Evolutionary conservation across 2,329 filamentous ascomycete genomes (phyloP).

Genomic region (Pseudopithomyces maydicus): DNA sequence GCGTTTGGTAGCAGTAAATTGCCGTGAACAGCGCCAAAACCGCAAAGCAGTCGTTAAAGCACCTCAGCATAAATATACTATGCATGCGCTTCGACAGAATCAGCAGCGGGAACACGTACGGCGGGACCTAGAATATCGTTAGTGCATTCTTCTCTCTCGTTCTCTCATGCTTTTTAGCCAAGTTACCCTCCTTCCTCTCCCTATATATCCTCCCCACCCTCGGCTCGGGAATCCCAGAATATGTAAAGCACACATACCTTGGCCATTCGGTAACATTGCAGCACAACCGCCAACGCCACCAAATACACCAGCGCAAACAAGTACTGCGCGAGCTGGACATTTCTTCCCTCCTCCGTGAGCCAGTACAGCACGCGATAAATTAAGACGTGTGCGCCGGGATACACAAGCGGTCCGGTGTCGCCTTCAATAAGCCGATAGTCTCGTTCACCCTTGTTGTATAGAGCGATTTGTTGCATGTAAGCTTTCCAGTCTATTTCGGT

Average conservation of each 20-base stretch:
- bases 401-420: conserved; percentile 90
- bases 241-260: conserved; percentile 55
- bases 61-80: conserved; percentile 87
- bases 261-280: conserved; percentile 79
- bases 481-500: conserved; percentile 98
- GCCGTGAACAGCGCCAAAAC: conserved; percentile 80
- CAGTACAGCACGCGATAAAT: conserved; percentile 81
- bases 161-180: neutral
- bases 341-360: conserved; percentile 73
- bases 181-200: neutral
- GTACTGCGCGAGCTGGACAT: conserved; percentile 82
- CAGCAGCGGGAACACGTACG: conserved; percentile 84
- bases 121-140: conserved; percentile 65
- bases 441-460: conserved; percentile 81
- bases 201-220: neutral
- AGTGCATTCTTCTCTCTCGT: neutral
- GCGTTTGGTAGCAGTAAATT: conserved; percentile 77
- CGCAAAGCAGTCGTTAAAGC: conserved; percentile 96
- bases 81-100: conserved; percentile 90
- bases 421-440: conserved; percentile 87
- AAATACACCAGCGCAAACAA: conserved; percentile 84
- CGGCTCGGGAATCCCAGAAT: neutral
- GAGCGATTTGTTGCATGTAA: conserved; percentile 91
- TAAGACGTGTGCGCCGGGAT: conserved; percentile 93
- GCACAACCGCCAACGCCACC: conserved; percentile 73